Conservation (phyloP, 441 rosid genomes). For the Brassica balearica region DNA sequence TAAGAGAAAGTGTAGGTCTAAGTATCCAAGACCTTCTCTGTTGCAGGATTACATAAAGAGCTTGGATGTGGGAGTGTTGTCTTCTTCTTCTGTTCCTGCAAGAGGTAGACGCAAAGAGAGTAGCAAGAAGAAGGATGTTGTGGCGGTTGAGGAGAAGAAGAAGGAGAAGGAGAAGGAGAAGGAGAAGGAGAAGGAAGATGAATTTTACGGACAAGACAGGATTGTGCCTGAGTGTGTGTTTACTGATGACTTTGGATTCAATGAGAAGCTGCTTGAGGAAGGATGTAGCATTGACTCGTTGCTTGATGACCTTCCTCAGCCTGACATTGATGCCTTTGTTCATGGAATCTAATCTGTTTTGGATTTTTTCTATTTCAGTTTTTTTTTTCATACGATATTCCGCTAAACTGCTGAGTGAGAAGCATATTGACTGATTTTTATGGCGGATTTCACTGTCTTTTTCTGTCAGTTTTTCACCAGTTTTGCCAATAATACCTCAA, state of each 20-base stretch:
- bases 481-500: background rate
- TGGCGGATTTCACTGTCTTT: background rate
- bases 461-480: background rate
- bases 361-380: background rate
- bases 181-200: slow-evolving; percentile 18
- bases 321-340: slow-evolving; percentile 44
- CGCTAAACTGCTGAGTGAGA: slow-evolving; percentile 9
- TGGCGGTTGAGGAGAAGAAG: slow-evolving; percentile 21
- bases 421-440: slow-evolving; percentile 7
- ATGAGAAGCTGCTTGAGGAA: slow-evolving; percentile 68
- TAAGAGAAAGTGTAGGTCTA: slow-evolving; percentile 79
- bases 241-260: slow-evolving; percentile 61
- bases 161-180: slow-evolving; percentile 25
- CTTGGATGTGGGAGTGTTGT: slow-evolving; percentile 58
- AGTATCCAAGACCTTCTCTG: slow-evolving; percentile 72
- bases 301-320: slow-evolving; percentile 62
- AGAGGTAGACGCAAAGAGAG: slow-evolving; percentile 33
- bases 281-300: slow-evolving; percentile 73
- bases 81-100: slow-evolving; percentile 39
- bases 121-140: slow-evolving; percentile 36
- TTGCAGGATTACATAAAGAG: slow-evolving; percentile 96
- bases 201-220: slow-evolving; percentile 37
- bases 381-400: slow-evolving; percentile 5
- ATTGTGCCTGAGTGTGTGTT: slow-evolving; percentile 35
- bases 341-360: slow-evolving; percentile 38